Conservation (phyloP, 2,329 filamentous ascomycete species). For the Colletotrichum graminicola region DNA sequence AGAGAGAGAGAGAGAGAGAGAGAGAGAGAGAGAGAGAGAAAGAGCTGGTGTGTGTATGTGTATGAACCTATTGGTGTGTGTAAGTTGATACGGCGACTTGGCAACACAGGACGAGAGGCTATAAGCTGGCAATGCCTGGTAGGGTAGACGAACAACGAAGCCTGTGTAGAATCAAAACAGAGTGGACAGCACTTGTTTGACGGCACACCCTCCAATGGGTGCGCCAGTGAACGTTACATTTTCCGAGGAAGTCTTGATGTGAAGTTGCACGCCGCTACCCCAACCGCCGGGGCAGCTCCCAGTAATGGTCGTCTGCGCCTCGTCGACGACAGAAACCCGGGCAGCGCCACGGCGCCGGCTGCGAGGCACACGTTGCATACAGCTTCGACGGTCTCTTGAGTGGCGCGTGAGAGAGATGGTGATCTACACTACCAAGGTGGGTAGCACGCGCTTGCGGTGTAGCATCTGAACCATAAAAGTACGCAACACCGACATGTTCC, state of each 20-base stretch:
- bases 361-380: background rate
- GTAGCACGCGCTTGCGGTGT: background rate
- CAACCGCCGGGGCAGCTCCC: background rate
- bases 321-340: background rate
- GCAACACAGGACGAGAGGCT: background rate
- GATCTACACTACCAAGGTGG: background rate
- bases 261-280: background rate
- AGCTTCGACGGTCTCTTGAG: background rate
- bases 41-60: background rate
- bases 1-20: background rate
- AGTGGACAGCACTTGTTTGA: background rate
- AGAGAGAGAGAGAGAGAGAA: background rate
- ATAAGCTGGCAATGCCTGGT: background rate
- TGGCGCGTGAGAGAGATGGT: background rate
- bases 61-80: background rate
- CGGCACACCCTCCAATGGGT: background rate
- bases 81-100: background rate
- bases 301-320: background rate
- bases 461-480: background rate
- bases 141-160: background rate
- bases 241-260: background rate
- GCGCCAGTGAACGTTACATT: background rate
- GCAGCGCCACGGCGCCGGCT: background rate
- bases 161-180: background rate
- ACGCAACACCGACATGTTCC: background rate